Conservation (phyloP, 148 eudicot species). For the Amaranthus cruentus region DNA sequence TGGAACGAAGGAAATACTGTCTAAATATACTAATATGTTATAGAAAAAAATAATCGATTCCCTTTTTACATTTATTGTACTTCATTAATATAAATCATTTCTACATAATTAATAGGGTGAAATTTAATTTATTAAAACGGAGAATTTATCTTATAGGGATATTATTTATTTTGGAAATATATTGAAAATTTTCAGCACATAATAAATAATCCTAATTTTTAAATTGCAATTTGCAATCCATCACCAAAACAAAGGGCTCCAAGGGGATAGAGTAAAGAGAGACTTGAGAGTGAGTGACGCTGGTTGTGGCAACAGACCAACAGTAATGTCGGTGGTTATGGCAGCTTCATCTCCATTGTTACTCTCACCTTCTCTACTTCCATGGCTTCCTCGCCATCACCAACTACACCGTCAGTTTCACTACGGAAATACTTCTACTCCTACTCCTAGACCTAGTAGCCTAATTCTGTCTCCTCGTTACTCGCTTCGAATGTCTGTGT, state of each 20-base stretch:
- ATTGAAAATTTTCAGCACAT: too few relatives aligned
- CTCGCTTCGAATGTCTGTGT: background rate
- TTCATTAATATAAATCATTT: too few relatives aligned
- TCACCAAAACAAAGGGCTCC: too few relatives aligned
- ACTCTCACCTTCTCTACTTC: background rate
- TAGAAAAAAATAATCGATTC: too few relatives aligned
- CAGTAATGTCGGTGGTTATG: background rate
- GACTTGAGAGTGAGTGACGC: background rate
- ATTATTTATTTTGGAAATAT: background rate
- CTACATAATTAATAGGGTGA: too few relatives aligned
- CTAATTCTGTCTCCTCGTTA: background rate
- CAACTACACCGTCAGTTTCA: background rate
- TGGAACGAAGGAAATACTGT: too few relatives aligned
- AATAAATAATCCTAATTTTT: too few relatives aligned
- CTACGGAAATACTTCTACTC: background rate
- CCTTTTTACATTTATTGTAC: too few relatives aligned
- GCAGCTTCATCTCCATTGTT: background rate
- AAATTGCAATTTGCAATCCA: too few relatives aligned
- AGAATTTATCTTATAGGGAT: background rate
- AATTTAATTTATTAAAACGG: background rate
- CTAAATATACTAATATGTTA: too few relatives aligned
- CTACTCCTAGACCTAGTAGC: background rate
- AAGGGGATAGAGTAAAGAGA: background rate
- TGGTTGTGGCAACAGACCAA: slow-evolving; percentile 2
- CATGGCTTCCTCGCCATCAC: background rate